Percentiles rank a stretch among this genome's conserved stretches.
phyloP scores from a whole-genome alignment of 371 early-diverging fungal species.

The Actinomortierella ambigua region DNA sequence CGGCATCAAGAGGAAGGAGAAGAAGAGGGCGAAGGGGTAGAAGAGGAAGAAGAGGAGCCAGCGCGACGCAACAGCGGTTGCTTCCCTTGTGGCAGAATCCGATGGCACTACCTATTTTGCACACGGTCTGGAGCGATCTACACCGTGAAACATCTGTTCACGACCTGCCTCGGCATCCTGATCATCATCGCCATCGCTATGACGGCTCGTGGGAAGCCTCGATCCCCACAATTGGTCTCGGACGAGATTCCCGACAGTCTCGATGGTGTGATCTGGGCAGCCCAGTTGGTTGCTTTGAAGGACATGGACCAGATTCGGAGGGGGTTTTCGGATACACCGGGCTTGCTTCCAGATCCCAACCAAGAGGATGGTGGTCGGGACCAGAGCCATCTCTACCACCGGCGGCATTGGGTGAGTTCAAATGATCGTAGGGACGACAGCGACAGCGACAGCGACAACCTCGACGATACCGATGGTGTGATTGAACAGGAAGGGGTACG shows the following conservation, averaged over 20 bases:
- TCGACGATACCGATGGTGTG: background rate
- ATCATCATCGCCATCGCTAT: conserved; percentile 29
- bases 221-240: conserved; percentile 11
- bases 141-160: conserved; percentile 6
- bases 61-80: too few relatives aligned
- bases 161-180: conserved; percentile 14
- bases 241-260: conserved; percentile 21
- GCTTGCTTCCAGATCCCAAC: too few relatives aligned
- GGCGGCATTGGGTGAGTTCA: background rate
- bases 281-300: conserved; percentile 20
- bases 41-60: too few relatives aligned
- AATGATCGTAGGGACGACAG: background rate
- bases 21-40: too few relatives aligned
- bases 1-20: too few relatives aligned
- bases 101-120: conserved; percentile 15
- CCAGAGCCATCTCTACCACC: background rate
- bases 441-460: background rate
- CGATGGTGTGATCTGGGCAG: conserved; percentile 17
- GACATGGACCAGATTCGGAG: conserved; percentile 7
- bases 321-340: too few relatives aligned
- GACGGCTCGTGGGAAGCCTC: conserved; percentile 20
- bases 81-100: conserved; percentile 5
- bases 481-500: background rate
- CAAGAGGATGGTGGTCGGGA: too few relatives aligned
- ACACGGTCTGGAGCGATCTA: conserved; percentile 10